phyloP scores from a whole-genome alignment of 1,284 basidiomycete species.

The Laetiporus sulphureus region DNA sequence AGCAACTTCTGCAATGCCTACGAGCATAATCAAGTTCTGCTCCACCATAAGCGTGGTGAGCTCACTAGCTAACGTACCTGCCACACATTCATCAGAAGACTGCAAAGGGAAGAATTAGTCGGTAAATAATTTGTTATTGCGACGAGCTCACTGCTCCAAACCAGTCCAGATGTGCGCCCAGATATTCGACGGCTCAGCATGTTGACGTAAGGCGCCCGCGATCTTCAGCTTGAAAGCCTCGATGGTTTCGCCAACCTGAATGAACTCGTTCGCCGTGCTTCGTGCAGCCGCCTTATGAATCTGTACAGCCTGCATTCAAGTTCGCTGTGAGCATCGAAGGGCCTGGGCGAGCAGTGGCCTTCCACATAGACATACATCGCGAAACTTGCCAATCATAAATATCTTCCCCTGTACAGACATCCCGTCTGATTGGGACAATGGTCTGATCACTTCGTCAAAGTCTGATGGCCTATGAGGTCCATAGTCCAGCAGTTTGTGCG shows the following conservation, averaged over 20 bases:
- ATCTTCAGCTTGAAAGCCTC: slow-evolving; percentile 26
- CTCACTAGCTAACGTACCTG: slow-evolving; percentile 17
- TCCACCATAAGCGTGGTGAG: too few relatives aligned
- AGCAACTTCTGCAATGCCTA: slow-evolving; percentile 12
- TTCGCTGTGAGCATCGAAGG: too few relatives aligned
- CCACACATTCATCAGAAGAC: slow-evolving; percentile 26
- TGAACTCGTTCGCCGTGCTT: slow-evolving; percentile 18
- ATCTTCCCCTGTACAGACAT: slow-evolving; percentile 21
- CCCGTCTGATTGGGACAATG: slow-evolving; percentile 20
- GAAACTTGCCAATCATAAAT: slow-evolving; percentile 26
- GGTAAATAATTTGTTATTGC: too few relatives aligned
- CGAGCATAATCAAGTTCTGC: neutral
- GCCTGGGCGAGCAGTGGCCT: too few relatives aligned
- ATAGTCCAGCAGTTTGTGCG: neutral
- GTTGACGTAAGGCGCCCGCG: slow-evolving; percentile 18
- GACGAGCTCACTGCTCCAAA: slow-evolving; percentile 19
- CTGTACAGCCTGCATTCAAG: slow-evolving; percentile 18
- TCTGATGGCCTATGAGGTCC: slow-evolving; percentile 10
- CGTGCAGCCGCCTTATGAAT: slow-evolving; percentile 21
- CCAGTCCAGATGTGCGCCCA: slow-evolving; percentile 21
- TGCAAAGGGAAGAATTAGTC: too few relatives aligned
- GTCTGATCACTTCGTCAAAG: slow-evolving; percentile 22
- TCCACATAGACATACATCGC: slow-evolving; percentile 15
- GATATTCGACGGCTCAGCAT: slow-evolving; percentile 22
- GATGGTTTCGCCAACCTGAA: slow-evolving; percentile 21